Evolutionary conservation across 169 alveolate species (phyloP).

Genomic region (Plasmodium knowlesi): DNA sequence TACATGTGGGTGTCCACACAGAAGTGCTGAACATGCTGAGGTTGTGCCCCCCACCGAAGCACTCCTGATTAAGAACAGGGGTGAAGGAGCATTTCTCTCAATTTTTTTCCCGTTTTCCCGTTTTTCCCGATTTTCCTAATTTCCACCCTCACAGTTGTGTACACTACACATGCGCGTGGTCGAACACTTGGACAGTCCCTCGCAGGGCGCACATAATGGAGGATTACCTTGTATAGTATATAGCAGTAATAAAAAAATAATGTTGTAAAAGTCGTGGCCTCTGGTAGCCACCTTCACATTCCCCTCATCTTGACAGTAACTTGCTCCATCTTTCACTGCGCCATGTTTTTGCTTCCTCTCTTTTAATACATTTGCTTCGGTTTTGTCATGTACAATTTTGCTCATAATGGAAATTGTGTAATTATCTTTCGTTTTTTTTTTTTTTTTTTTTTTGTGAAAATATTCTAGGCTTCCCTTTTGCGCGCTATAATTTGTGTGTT

Average conservation of each 20-base stretch:
- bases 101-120: neutral
- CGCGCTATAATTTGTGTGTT: neutral
- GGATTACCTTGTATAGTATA: slow-evolving; percentile 68
- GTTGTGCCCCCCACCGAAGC: neutral
- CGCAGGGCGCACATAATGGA: neutral
- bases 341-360: slow-evolving; percentile 22
- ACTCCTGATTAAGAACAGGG: neutral
- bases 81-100: neutral
- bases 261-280: slow-evolving; percentile 67
- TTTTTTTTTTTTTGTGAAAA: neutral
- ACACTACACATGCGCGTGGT: neutral
- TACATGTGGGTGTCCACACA: neutral
- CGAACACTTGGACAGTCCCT: neutral
- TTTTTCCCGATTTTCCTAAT: neutral
- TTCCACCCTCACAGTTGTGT: neutral
- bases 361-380: slow-evolving; percentile 10
- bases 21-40: neutral
- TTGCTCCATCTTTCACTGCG: slow-evolving; percentile 16
- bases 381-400: slow-evolving; percentile 23
- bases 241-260: slow-evolving; percentile 64
- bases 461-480: neutral
- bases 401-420: slow-evolving; percentile 28
- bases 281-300: slow-evolving; percentile 3
- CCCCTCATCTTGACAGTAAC: slow-evolving; percentile 8
- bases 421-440: neutral